A percentile compares a stretch with the other conserved stretches of the same genome.
phyloP scores from a whole-genome alignment of 352 stramenopile species.

The Globisporangium parvum region DNA sequence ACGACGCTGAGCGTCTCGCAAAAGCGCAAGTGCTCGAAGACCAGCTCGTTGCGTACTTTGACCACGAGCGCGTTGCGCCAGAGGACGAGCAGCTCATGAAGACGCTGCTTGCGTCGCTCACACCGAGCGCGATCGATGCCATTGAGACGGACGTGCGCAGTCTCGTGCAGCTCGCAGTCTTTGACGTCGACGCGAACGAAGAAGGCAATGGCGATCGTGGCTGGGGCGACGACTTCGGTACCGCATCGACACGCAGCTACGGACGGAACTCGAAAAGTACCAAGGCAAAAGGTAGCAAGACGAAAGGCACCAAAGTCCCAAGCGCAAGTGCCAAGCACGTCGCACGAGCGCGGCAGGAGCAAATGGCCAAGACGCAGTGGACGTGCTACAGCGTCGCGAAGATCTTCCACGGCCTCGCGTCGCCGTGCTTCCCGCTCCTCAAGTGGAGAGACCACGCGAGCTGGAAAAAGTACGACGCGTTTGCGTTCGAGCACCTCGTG shows the following conservation, averaged over 20 bases:
- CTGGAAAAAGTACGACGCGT: constrained; percentile 59
- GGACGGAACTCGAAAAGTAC: background rate
- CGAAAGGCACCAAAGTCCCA: background rate
- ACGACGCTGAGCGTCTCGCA: constrained; percentile 14
- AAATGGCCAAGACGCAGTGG: constrained; percentile 26
- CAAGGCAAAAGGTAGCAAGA: constrained; percentile 1
- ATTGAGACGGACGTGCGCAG: constrained; percentile 51
- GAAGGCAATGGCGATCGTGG: constrained; percentile 12
- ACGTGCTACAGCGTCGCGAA: constrained; percentile 66
- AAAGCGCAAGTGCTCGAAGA: constrained; percentile 37
- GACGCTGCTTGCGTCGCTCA: constrained; percentile 43
- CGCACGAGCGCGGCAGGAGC: background rate
- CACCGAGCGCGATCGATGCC: constrained; percentile 31
- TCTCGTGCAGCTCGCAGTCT: constrained; percentile 24
- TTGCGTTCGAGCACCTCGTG: constrained; percentile 75
- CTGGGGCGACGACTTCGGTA: background rate
- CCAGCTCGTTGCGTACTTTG: constrained; percentile 62
- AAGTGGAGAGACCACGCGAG: constrained; percentile 58
- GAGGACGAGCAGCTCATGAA: constrained; percentile 32
- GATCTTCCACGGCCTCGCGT: constrained; percentile 71
- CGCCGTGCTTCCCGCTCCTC: constrained; percentile 46
- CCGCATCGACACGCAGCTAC: background rate
- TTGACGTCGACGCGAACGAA: constrained; percentile 6
- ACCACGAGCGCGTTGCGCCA: constrained; percentile 26
- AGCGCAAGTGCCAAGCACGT: background rate